Evolutionary conservation across 768 basidiomycete genomes (phyloP).

Genomic region (Floccularia luteovirens): DNA sequence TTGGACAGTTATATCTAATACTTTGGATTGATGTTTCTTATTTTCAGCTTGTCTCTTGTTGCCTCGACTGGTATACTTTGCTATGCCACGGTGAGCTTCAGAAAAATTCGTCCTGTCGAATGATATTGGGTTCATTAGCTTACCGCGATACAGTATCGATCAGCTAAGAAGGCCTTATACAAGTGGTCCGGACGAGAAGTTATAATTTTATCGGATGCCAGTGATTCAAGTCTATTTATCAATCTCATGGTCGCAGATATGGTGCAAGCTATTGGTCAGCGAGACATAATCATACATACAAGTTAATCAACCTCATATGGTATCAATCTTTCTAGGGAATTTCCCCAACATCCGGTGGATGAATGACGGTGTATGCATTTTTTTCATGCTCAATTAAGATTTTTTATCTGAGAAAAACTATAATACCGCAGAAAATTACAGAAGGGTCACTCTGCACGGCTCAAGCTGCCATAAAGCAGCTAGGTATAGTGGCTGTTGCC

Average conservation of each 20-base stretch:
- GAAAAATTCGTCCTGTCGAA: background rate
- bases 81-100: conserved; percentile 1
- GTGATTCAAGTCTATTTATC: conserved; percentile 24
- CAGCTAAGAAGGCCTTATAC: background rate
- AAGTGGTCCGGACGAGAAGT: background rate
- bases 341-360: conserved; percentile 38
- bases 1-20: background rate
- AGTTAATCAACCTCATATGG: background rate
- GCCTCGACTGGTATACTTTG: background rate
- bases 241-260: conserved; percentile 34
- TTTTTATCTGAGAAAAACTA: background rate
- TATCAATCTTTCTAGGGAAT: conserved; percentile 16
- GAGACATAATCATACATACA: background rate
- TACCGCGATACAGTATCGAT: background rate
- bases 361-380: conserved; percentile 18
- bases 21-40: background rate
- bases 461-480: conserved; percentile 39
- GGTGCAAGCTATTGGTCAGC: conserved; percentile 22
- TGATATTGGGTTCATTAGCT: background rate
- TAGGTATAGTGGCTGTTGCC: conserved; percentile 40
- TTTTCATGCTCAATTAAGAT: background rate
- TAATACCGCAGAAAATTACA: conserved; percentile 16
- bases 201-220: conserved; percentile 7
- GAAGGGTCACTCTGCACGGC: conserved; percentile 33
- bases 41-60: background rate